phyloP scores from a whole-genome alignment of 1,284 basidiomycete species.

The Trichosporon faecale region DNA sequence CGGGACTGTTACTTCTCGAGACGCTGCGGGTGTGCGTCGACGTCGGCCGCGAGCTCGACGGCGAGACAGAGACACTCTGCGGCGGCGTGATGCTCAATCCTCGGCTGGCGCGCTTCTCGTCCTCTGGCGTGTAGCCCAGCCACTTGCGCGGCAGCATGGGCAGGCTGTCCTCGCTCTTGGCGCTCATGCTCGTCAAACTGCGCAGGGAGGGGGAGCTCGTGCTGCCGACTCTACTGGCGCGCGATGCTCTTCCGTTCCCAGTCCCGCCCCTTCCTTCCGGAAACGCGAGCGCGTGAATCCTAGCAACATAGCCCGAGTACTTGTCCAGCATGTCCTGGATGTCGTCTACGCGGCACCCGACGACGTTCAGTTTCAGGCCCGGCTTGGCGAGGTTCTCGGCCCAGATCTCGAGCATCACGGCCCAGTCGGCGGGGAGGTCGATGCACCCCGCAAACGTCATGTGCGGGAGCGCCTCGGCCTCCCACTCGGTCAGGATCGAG shows the following conservation, averaged over 20 bases:
- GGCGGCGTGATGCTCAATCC: background rate
- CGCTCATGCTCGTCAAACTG: background rate
- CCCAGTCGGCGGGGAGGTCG: constrained; percentile 31
- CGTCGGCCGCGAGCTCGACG: background rate
- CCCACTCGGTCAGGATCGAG: constrained; percentile 15
- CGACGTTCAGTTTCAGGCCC: constrained; percentile 14
- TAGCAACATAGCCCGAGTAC: constrained; percentile 19
- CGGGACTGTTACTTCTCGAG: background rate
- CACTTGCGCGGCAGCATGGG: background rate
- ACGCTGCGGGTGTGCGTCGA: background rate
- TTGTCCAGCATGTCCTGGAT: constrained; percentile 12
- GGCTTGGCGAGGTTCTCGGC: constrained; percentile 27
- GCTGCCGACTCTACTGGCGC: background rate
- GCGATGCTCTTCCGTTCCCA: background rate
- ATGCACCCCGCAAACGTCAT: constrained; percentile 30
- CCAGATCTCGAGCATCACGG: constrained; percentile 29
- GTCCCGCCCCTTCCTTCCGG: background rate
- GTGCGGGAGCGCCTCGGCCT: constrained; percentile 23
- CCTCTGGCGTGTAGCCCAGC: background rate
- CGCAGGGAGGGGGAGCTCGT: background rate
- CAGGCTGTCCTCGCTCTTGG: background rate
- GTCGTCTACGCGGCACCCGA: background rate
- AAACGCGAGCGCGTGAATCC: constrained; percentile 17
- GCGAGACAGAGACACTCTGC: background rate
- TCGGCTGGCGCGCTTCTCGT: background rate